Evolutionary conservation across 2,329 filamentous ascomycete genomes (phyloP).

Genomic region (Thelonectria blattea): DNA sequence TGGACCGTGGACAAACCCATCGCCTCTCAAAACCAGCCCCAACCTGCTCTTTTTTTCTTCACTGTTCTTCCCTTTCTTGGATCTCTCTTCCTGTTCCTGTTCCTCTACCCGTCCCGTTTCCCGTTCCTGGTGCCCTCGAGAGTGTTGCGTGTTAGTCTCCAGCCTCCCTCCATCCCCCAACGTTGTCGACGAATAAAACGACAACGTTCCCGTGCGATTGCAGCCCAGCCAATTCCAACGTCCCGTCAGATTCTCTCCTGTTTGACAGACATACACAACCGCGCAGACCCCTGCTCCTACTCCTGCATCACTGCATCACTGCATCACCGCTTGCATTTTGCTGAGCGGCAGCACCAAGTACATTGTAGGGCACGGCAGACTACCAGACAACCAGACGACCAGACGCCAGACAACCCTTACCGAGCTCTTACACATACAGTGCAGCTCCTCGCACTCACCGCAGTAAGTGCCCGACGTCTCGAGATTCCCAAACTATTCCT

Average conservation of each 20-base stretch:
- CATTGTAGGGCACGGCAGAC: slow-evolving; percentile 17
- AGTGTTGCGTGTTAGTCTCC: slow-evolving; percentile 22
- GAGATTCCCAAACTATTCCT: slow-evolving; percentile 38
- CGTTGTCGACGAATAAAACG: slow-evolving; percentile 29
- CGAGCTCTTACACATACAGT: slow-evolving; percentile 12
- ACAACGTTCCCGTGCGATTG: slow-evolving; percentile 23
- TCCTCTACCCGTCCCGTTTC: slow-evolving; percentile 28
- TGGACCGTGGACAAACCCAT: slow-evolving; percentile 20
- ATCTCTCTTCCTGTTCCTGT: slow-evolving; percentile 28
- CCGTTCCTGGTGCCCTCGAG: slow-evolving; percentile 18
- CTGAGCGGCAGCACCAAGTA: not conserved
- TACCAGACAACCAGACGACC: slow-evolving; percentile 30
- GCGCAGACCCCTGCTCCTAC: slow-evolving; percentile 18
- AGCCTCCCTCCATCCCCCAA: slow-evolving; percentile 11
- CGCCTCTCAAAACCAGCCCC: slow-evolving; percentile 37
- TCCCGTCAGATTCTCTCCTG: slow-evolving; percentile 4
- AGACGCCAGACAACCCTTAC: slow-evolving; percentile 8
- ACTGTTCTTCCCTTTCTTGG: slow-evolving; percentile 36
- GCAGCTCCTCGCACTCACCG: slow-evolving; percentile 7
- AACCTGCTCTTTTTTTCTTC: slow-evolving; percentile 36
- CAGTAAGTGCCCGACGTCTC: slow-evolving; percentile 18
- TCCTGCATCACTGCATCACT: slow-evolving; percentile 25
- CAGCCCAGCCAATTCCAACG: slow-evolving; percentile 14
- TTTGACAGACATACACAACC: slow-evolving; percentile 12
- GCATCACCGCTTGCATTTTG: slow-evolving; percentile 19